These are phyloP conservation scores for Umbellularia californica DNA, from an alignment of 164 flowering plant species.

Conservation along the genomic window DNA sequence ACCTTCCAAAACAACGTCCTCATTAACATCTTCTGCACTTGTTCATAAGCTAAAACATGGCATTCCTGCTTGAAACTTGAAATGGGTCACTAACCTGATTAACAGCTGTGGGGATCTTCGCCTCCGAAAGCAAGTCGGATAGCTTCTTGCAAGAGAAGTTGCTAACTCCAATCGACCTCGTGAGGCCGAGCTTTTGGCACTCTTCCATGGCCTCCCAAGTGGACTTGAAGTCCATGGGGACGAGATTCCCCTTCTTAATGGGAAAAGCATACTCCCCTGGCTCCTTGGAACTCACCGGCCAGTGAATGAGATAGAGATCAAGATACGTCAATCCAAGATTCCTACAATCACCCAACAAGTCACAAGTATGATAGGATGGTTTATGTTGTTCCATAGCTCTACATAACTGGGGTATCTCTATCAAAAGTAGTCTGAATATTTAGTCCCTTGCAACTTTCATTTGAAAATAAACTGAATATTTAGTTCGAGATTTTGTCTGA, in stretches of 20 bases:
- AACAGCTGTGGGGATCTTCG: slow-evolving; percentile 28
- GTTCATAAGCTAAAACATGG: too few relatives aligned
- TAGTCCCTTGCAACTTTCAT: too few relatives aligned
- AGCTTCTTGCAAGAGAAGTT: slow-evolving; percentile 29
- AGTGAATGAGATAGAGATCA: slow-evolving; percentile 12
- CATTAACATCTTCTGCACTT: not conserved
- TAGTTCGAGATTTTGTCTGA: too few relatives aligned
- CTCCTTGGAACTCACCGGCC: slow-evolving; percentile 6
- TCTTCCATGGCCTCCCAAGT: slow-evolving; percentile 33
- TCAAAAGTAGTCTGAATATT: not conserved
- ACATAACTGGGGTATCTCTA: not conserved
- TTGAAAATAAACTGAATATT: too few relatives aligned
- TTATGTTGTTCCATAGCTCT: not conserved
- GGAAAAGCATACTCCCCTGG: not conserved
- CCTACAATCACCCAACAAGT: slow-evolving; percentile 3
- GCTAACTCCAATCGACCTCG: slow-evolving; percentile 29
- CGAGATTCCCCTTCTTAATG: slow-evolving; percentile 15
- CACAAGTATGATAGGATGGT: not conserved
- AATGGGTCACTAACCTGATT: too few relatives aligned
- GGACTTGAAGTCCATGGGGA: slow-evolving; percentile 18
- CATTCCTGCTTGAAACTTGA: too few relatives aligned
- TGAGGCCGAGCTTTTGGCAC: slow-evolving; percentile 20
- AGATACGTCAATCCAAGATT: slow-evolving; percentile 9
- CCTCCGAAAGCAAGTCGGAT: slow-evolving; percentile 12
- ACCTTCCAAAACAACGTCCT: slow-evolving; percentile 14